Evolutionary conservation across 768 basidiomycete species (phyloP).

Genomic region (Krasilnikovozyma curviuscula): DNA sequence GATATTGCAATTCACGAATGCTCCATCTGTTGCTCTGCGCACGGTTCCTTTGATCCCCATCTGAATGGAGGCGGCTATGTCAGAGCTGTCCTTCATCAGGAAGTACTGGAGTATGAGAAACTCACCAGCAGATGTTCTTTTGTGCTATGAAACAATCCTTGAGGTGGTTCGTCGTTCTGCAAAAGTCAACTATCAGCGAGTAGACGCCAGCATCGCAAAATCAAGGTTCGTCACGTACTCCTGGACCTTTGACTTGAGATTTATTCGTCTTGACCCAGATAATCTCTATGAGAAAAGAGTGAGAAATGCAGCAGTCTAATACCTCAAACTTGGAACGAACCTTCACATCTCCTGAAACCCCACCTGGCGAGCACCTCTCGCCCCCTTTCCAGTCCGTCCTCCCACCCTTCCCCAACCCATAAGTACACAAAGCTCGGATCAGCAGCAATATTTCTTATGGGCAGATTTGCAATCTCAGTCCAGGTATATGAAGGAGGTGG

Average conservation of each 20-base stretch:
- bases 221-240: background rate
- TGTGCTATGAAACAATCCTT: background rate
- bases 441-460: slow-evolving; percentile 59
- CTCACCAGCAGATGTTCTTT: background rate
- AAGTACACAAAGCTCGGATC: slow-evolving; percentile 88
- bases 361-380: slow-evolving; percentile 77
- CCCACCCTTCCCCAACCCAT: slow-evolving; percentile 84
- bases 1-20: slow-evolving; percentile 93
- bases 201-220: background rate
- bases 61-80: slow-evolving; percentile 87
- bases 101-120: slow-evolving; percentile 1
- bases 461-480: slow-evolving; percentile 63
- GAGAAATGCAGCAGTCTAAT: too few relatives aligned
- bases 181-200: background rate
- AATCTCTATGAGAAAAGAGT: too few relatives aligned
- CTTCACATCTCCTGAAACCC: slow-evolving; percentile 72
- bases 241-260: slow-evolving; percentile 31
- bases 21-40: slow-evolving; percentile 74
- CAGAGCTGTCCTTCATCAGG: too few relatives aligned
- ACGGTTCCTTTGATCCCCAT: slow-evolving; percentile 97
- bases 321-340: too few relatives aligned
- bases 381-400: slow-evolving; percentile 77
- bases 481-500: slow-evolving; percentile 36
- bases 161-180: background rate
- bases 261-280: slow-evolving; percentile 93